phyloP scores from a whole-genome alignment of 257 asterid species.

The Solanum commersonii region DNA sequence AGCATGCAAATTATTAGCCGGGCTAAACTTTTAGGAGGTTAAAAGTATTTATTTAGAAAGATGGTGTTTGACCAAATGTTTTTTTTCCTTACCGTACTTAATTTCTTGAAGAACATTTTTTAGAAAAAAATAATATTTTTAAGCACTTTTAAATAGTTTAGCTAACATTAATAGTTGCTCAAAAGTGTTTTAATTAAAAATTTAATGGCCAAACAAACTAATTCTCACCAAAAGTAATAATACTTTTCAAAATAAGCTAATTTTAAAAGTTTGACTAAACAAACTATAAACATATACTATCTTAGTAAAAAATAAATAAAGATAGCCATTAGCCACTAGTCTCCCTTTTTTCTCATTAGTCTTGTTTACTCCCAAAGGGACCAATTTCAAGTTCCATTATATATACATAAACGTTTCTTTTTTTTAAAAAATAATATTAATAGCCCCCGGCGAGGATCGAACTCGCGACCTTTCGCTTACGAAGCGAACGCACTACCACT shows the following conservation, averaged over 20 bases:
- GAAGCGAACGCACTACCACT: slow-evolving; percentile 99
- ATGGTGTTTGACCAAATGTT: not conserved
- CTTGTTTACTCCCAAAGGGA: too few species aligned
- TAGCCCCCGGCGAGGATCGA: slow-evolving; percentile 99
- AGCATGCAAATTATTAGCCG: not conserved
- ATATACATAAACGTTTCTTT: too few species aligned
- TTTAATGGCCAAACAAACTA: not conserved
- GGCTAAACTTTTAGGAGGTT: not conserved
- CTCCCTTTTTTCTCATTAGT: too few species aligned
- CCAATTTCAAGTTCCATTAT: too few species aligned
- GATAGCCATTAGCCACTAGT: too few species aligned
- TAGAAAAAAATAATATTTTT: too few species aligned
- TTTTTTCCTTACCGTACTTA: not conserved
- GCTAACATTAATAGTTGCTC: not conserved
- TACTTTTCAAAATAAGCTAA: too few species aligned
- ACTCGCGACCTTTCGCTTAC: slow-evolving; percentile 99
- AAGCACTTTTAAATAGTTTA: not conserved
- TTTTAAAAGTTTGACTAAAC: too few species aligned
- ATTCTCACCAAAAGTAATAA: too few species aligned
- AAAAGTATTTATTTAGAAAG: not conserved
- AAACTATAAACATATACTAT: too few species aligned
- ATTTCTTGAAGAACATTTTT: not conserved
- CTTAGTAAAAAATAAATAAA: too few species aligned
- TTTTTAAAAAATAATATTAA: not conserved
- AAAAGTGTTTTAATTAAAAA: too few species aligned